These are phyloP conservation scores for Bacidia rubella DNA, from an alignment of 495 filamentous ascomycete genomes.

Conservation along the genomic window DNA sequence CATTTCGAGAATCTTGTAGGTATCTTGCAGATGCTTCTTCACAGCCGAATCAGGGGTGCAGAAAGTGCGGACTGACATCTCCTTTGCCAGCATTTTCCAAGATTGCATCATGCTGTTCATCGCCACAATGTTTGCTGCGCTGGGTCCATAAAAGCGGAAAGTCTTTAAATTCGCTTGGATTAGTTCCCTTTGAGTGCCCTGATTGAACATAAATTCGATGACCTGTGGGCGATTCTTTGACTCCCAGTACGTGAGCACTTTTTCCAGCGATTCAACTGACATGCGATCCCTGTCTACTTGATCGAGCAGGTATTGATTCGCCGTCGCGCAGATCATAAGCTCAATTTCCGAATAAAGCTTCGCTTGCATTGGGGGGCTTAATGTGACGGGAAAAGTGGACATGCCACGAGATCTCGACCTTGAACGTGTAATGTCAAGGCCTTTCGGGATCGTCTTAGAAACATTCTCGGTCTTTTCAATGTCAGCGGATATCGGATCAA, in stretches of 20 bases:
- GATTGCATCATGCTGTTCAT: conserved; percentile 35
- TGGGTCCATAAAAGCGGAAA: conserved; percentile 35
- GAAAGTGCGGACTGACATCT: conserved; percentile 42
- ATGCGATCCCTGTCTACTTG: conserved; percentile 33
- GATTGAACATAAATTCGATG: conserved; percentile 43
- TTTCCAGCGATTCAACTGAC: conserved; percentile 33
- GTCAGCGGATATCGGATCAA: background rate
- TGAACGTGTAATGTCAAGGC: background rate
- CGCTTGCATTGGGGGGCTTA: conserved; percentile 32
- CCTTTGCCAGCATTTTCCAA: conserved; percentile 37
- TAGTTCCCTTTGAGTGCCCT: conserved; percentile 39
- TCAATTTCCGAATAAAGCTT: conserved; percentile 42
- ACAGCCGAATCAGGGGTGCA: conserved; percentile 41
- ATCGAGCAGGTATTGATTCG: conserved; percentile 37
- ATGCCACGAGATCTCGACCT: conserved; percentile 7
- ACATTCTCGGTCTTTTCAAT: conserved; percentile 18
- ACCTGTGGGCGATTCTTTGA: conserved; percentile 40
- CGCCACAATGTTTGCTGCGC: conserved; percentile 26
- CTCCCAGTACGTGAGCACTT: conserved; percentile 30
- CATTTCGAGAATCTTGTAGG: conserved; percentile 38
- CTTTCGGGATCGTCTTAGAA: conserved; percentile 16
- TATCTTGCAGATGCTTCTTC: conserved; percentile 40
- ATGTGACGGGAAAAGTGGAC: conserved; percentile 29
- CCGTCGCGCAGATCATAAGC: conserved; percentile 37
- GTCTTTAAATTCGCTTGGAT: conserved; percentile 35